phyloP scores from a whole-genome alignment of 768 basidiomycete genomes.

The Suillus occidentalis region DNA sequence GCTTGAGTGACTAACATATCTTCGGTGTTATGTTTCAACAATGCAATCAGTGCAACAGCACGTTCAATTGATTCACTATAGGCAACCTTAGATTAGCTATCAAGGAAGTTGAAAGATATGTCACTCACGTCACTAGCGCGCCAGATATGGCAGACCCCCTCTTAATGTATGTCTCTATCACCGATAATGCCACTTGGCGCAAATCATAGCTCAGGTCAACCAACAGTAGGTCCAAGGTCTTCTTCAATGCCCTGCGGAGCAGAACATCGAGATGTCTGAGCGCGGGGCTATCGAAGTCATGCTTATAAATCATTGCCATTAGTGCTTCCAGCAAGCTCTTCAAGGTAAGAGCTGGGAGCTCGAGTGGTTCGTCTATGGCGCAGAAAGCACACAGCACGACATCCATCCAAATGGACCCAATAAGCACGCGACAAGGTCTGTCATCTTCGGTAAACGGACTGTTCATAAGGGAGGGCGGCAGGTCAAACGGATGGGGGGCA shows the following conservation, averaged over 20 bases:
- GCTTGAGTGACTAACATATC: slow-evolving; percentile 61
- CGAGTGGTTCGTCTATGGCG: slow-evolving; percentile 42
- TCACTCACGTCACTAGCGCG: slow-evolving; percentile 13
- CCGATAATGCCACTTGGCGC: slow-evolving; percentile 62
- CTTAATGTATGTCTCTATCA: slow-evolving; percentile 62
- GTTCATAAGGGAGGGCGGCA: slow-evolving; percentile 49
- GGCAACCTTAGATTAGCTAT: not conserved
- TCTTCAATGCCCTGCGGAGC: slow-evolving; percentile 53
- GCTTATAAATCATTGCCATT: slow-evolving; percentile 69
- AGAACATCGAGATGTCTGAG: slow-evolving; percentile 54
- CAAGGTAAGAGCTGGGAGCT: slow-evolving; percentile 53
- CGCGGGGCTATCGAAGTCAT: slow-evolving; percentile 59
- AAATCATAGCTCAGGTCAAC: slow-evolving; percentile 64
- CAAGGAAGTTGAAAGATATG: not conserved
- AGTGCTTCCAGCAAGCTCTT: slow-evolving; percentile 65
- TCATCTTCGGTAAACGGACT: slow-evolving; percentile 41
- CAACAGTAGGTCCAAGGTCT: slow-evolving; percentile 50
- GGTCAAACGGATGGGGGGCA: slow-evolving; percentile 47
- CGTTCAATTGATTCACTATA: slow-evolving; percentile 54
- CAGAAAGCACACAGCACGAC: slow-evolving; percentile 52
- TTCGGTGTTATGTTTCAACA: slow-evolving; percentile 50
- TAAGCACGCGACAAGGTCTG: slow-evolving; percentile 42
- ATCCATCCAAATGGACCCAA: slow-evolving; percentile 68
- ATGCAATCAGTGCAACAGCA: slow-evolving; percentile 46
- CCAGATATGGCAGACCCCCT: slow-evolving; percentile 44